These are phyloP conservation scores for Fusarium ramigenum DNA, from an alignment of 2,329 filamentous ascomycete genomes.

Conservation along the genomic window DNA sequence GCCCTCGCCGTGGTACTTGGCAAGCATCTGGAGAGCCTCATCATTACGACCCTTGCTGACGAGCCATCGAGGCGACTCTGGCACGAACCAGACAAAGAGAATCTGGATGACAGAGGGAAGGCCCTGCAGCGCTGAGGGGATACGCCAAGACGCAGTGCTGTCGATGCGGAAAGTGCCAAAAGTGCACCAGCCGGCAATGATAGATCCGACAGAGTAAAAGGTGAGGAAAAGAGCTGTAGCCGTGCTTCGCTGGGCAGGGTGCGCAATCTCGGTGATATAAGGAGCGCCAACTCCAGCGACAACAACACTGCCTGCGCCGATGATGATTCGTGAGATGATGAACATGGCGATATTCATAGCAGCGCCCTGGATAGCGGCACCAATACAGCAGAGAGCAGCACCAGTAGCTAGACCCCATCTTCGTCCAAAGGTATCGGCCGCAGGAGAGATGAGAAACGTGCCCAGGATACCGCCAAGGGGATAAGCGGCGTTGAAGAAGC, in stretches of 20 bases:
- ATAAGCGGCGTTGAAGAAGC: background rate
- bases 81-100: background rate
- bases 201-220: background rate
- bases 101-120: background rate
- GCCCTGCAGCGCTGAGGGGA: background rate
- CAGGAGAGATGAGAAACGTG: background rate
- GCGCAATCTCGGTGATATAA: background rate
- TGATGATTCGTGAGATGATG: background rate
- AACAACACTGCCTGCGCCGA: background rate
- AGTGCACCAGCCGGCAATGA: background rate
- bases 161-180: background rate
- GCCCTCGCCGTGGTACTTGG: background rate
- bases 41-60: background rate
- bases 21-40: background rate
- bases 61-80: background rate
- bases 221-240: background rate
- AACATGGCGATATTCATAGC: conserved; percentile 5
- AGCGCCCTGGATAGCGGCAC: background rate
- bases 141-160: background rate
- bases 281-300: background rate
- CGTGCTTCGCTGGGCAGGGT: background rate
- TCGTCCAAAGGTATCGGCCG: background rate
- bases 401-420: background rate
- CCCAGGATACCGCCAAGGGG: background rate
- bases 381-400: background rate